Evolutionary conservation across 345 rosid genomes (phyloP), one percentile per base, ranked within the genome.

Genomic region (Streptanthus diversifolius): DNA sequence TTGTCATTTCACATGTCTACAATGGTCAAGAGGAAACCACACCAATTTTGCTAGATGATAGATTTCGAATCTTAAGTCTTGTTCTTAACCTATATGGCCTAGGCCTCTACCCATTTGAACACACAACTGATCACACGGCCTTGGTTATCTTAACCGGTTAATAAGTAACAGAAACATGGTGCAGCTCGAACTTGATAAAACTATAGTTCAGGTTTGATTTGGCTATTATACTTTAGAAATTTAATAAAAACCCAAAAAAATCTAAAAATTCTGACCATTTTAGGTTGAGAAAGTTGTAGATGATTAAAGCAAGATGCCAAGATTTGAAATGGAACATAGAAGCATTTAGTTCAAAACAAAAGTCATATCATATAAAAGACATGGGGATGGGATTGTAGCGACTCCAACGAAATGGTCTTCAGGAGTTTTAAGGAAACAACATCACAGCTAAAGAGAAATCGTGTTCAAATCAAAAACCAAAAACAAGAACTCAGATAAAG

Each of bases 401-500:
- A 61, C 33, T 62, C 41, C 35, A 51, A 13, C 64, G 27, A 70
- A 32, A 70, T 35, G 17, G 59, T 70, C 19, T 11, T 48, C 59
- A 35, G 5, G 13, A 56, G 53, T 41, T 15, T 58, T 35, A 22
- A 58, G 36, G 17, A 69, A 68, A 55, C 71, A 63, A 44, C 75
- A 76, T 44, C 52, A 63, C 27, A 69, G 58, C 56, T 53, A 61
- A 61, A 64, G 79, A 78, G 80, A 80, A 79, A 74, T 63, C 40
- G 77, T 78, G 79, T 81, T 82, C 79, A 59, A 45, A 64, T 44
- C 18, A 49, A 33, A 47, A 80, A 44, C 43, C 58, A 58, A 72
- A 64, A 35, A 65, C 51, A 68, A 12, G 7, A 44, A 66, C 41
- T 9, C 61, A 51, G 25, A 51, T 35, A 11, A 40, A 48, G 19